Evolutionary conservation across 805 yeast species (phyloP).

Genomic region (Hanseniaspora mollemarum): DNA sequence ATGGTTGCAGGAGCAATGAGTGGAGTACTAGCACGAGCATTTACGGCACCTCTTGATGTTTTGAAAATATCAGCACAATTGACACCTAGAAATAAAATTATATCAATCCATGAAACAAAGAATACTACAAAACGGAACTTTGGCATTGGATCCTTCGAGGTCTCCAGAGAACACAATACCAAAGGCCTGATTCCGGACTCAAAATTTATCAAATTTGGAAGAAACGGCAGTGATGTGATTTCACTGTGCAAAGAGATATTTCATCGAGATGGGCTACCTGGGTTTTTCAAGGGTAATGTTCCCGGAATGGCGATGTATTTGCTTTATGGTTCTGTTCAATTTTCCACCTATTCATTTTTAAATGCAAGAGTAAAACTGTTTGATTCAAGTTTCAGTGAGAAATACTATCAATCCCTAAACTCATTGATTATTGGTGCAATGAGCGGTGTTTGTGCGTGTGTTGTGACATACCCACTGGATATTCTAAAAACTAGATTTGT

Average conservation of each 20-base stretch:
- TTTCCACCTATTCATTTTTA: slow-evolving; percentile 52
- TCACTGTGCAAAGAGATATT: slow-evolving; percentile 30
- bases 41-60: slow-evolving; percentile 32
- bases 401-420: slow-evolving; percentile 24
- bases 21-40: slow-evolving; percentile 44
- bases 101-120: not conserved
- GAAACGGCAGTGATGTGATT: slow-evolving; percentile 7
- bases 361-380: slow-evolving; percentile 36
- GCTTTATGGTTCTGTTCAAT: slow-evolving; percentile 75
- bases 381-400: not conserved
- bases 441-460: slow-evolving; percentile 67
- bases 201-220: slow-evolving; percentile 3
- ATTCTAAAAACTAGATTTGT: slow-evolving; percentile 77
- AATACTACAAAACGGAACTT: slow-evolving; percentile 1
- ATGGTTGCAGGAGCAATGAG: slow-evolving; percentile 60
- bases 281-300: slow-evolving; percentile 92
- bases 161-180: not conserved
- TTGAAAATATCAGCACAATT: slow-evolving; percentile 27
- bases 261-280: slow-evolving; percentile 54
- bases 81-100: slow-evolving; percentile 16
- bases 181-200: not conserved
- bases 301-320: slow-evolving; percentile 85
- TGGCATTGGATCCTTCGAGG: slow-evolving; percentile 11
- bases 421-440: slow-evolving; percentile 54
- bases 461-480: slow-evolving; percentile 78